Evolutionary conservation across 495 filamentous ascomycete genomes (phyloP), one percentile per base, ranked within the genome.

Genomic region (Podospora conica): DNA sequence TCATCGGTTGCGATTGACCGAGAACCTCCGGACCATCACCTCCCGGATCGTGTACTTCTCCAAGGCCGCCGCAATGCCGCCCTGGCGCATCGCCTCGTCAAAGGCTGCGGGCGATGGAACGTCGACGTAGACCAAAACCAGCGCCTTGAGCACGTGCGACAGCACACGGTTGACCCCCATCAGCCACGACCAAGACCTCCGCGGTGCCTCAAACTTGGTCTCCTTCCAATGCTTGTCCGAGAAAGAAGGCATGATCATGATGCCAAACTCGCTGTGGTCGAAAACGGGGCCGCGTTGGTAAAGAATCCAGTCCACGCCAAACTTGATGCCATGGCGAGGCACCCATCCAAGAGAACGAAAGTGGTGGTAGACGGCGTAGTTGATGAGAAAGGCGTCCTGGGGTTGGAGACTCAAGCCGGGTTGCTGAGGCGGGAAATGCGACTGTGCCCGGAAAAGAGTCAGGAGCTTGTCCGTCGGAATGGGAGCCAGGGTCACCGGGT

Each of bases 301-400:
- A 24, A 99, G 84, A 23, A 99, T 82, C 78, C 89, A 96, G 76
- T 99, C 96, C 25, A 91, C 90, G 63, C 88, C 91, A 72, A 99
- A 99, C 76, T 99, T 99, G 70, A 96, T 86, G 53, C 96, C 95
- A 24, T 90, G 86, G 20, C 96, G 90, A 1, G 94, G 87, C n/a
- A 97, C 91, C 95, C 95, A 99, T 57, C 95, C 95, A 0, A 98
- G 83, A 8, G 93, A 96, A 24, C 95, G 91, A 79, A 95, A 99
- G 76, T 99, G 95, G 71, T 99, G 95, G 72, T 97, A 99, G 15
- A 90, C 90, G 29, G 86, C 85, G 73, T 98, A 99, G 33, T 89
- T 87, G 23, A 95, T 73, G 55, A 97, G 80, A 77, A 99, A 98
- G 0, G 90, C 86, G 69, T 96, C 91, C 77, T 96, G 90, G 0